A percentile compares a stretch with the other conserved stretches of the same genome.
These are phyloP conservation scores for Chalciporus piperatus DNA, from an alignment of 768 basidiomycete species.

Conservation along the genomic window DNA sequence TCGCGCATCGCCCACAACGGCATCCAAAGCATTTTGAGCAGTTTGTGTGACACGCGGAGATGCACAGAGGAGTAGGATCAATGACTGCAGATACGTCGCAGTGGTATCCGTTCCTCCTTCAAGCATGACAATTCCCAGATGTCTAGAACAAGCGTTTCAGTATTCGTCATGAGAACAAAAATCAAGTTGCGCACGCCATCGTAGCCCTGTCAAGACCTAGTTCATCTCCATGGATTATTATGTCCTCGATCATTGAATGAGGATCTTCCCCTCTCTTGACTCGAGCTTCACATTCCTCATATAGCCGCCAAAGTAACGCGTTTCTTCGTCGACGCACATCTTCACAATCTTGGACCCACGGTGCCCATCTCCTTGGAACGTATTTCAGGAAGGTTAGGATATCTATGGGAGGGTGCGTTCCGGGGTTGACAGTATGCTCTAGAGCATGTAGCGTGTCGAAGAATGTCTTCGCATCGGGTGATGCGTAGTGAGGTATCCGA, in stretches of 20 bases:
- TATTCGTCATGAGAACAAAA: too few relatives aligned
- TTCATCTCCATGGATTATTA: neutral
- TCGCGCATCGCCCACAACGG: constrained; percentile 2
- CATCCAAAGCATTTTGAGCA: constrained; percentile 2
- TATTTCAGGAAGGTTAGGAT: constrained; percentile 4
- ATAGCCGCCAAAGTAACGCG: constrained; percentile 3
- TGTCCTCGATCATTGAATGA: constrained; percentile 1
- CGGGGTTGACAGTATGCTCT: constrained; percentile 1
- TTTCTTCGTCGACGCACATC: constrained; percentile 5
- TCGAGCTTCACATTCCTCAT: constrained; percentile 1
- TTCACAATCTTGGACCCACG: constrained; percentile 3
- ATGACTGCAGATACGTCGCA: constrained; percentile 2
- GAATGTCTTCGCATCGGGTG: constrained; percentile 1
- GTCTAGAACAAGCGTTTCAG: neutral
- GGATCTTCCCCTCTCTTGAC: constrained; percentile 1
- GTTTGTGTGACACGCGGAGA: constrained; percentile 1
- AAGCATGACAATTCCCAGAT: constrained; percentile 2
- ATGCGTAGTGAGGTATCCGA: constrained; percentile 2
- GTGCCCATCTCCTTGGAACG: constrained; percentile 5
- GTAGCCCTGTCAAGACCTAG: constrained; percentile 2
- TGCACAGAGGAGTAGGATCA: constrained; percentile 4
- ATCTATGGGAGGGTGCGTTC: constrained; percentile 7
- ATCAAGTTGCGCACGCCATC: neutral
- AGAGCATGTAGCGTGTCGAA: constrained; percentile 3
- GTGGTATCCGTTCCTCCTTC: constrained; percentile 7